These are phyloP conservation scores for Diutina neorugosa DNA, from an alignment of 1,139 yeast species.

Conservation along the genomic window DNA sequence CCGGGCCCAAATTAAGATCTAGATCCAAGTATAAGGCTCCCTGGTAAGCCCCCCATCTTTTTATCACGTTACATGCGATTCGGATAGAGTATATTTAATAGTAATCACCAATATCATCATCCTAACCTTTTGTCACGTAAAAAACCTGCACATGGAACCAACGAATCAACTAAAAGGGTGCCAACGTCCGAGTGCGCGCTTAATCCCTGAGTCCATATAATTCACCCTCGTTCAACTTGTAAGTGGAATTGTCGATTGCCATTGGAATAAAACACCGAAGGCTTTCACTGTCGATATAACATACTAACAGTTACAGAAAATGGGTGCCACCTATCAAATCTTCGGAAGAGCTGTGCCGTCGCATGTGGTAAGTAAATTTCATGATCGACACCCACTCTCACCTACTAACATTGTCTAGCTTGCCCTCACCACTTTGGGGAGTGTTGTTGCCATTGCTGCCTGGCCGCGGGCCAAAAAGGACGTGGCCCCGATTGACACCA, in stretches of 20 bases:
- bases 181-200: background rate
- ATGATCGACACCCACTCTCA: background rate
- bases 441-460: slow-evolving; percentile 31
- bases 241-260: background rate
- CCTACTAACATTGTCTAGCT: slow-evolving; percentile 18
- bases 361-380: slow-evolving; percentile 37
- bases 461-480: slow-evolving; percentile 25
- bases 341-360: slow-evolving; percentile 56
- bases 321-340: slow-evolving; percentile 54
- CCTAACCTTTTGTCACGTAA: too few species aligned
- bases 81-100: too few species aligned
- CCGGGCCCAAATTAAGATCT: slow-evolving; percentile 37
- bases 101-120: too few species aligned
- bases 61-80: too few species aligned
- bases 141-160: background rate
- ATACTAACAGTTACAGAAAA: slow-evolving; percentile 9
- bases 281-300: background rate
- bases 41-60: background rate
- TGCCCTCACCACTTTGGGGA: slow-evolving; percentile 32
- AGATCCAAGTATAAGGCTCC: slow-evolving; percentile 33
- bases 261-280: too few species aligned
- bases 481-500: slow-evolving; percentile 5
- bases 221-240: background rate
- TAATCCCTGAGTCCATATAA: background rate
- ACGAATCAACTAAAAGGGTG: background rate